A percentile compares a stretch with the other conserved stretches of the same genome.
Conservation (phyloP, 2,329 filamentous ascomycete species). For the Pseudocercospora crystallina region DNA sequence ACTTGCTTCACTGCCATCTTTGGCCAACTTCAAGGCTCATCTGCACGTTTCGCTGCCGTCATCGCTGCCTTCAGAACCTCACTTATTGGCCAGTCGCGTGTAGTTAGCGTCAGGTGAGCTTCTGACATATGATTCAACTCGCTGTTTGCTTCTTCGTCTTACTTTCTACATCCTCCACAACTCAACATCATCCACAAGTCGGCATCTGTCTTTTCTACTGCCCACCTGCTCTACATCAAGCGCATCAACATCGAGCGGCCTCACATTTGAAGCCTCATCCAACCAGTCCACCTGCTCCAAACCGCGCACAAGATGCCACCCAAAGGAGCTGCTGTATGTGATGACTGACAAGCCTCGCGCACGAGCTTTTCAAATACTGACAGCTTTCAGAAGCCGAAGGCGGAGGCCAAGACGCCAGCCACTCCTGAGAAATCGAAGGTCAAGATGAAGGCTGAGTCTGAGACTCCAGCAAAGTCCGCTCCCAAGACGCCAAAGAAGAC, state of each 20-base stretch:
- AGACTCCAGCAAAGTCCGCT: constrained; percentile 10
- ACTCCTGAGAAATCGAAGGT: constrained; percentile 20
- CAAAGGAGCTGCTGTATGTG: constrained; percentile 23
- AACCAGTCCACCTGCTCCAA: too few species aligned
- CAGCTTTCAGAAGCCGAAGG: constrained; percentile 6
- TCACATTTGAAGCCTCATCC: too few species aligned
- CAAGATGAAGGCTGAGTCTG: constrained; percentile 10
- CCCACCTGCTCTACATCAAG: not conserved
- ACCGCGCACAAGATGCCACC: constrained; percentile 24
- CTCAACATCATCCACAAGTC: not conserved
- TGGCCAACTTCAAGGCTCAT: too few species aligned
- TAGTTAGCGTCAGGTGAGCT: not conserved
- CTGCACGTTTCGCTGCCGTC: too few species aligned
- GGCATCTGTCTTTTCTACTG: too few species aligned
- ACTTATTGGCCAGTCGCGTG: too few species aligned
- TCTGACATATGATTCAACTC: constrained; percentile 2
- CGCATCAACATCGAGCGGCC: not conserved
- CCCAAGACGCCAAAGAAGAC: constrained; percentile 17
- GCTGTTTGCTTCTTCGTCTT: not conserved
- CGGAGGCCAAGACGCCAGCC: constrained; percentile 4
- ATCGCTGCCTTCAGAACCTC: too few species aligned
- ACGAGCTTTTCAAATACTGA: not conserved
- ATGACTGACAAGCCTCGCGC: too few species aligned
- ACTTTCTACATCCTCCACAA: not conserved
- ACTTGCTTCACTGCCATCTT: too few species aligned